phyloP scores from a whole-genome alignment of 805 yeast species.

The Lipomyces japonicus region DNA sequence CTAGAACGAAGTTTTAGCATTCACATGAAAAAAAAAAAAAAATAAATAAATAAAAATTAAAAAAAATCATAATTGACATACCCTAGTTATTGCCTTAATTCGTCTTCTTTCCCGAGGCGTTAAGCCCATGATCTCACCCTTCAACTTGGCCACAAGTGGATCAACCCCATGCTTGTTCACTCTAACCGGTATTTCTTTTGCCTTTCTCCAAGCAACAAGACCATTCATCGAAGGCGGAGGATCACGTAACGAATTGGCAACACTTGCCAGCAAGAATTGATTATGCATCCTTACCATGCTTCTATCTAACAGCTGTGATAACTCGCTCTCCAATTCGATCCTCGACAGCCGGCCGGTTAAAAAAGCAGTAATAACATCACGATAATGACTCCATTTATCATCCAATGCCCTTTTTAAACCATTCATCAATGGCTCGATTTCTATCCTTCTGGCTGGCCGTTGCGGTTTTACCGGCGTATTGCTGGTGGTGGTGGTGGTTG shows the following conservation, averaged over 20 bases:
- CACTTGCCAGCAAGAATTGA: slow-evolving; percentile 70
- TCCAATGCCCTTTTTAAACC: slow-evolving; percentile 75
- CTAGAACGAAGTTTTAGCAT: slow-evolving; percentile 29
- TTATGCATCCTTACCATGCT: slow-evolving; percentile 67
- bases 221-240: slow-evolving; percentile 55
- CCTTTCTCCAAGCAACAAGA: slow-evolving; percentile 47
- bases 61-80: too few relatives aligned
- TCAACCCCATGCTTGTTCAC: slow-evolving; percentile 39
- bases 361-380: slow-evolving; percentile 70
- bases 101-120: slow-evolving; percentile 82
- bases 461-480: slow-evolving; percentile 27
- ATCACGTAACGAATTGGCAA: slow-evolving; percentile 79
- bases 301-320: slow-evolving; percentile 53
- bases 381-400: slow-evolving; percentile 79
- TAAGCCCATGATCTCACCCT: slow-evolving; percentile 79
- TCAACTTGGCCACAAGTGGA: slow-evolving; percentile 74
- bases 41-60: too few relatives aligned
- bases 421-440: slow-evolving; percentile 61
- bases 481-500: slow-evolving; percentile 4
- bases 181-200: slow-evolving; percentile 48
- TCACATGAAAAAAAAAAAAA: neutral
- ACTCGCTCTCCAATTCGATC: slow-evolving; percentile 59
- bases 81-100: slow-evolving; percentile 67
- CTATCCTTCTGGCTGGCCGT: slow-evolving; percentile 44
- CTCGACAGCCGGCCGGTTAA: slow-evolving; percentile 62